These are phyloP conservation scores for Jackrogersella multiformis DNA, from an alignment of 495 filamentous ascomycete species.

Conservation along the genomic window DNA sequence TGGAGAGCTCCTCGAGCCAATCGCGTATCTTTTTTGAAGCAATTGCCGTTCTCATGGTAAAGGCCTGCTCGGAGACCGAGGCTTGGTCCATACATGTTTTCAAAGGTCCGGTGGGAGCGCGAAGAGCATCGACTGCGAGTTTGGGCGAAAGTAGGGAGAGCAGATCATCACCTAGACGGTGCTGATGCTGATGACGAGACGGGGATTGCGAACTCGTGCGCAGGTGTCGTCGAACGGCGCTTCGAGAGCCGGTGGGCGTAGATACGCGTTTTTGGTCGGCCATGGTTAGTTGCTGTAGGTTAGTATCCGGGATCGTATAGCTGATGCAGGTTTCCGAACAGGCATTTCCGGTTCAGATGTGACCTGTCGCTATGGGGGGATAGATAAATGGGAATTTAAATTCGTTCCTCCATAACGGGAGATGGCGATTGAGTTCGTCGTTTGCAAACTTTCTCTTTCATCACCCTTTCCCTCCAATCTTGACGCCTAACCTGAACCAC, in stretches of 20 bases:
- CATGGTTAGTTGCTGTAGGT: slow-evolving; percentile 40
- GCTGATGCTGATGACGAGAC: slow-evolving; percentile 41
- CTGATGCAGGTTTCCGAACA: slow-evolving; percentile 22
- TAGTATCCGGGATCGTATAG: slow-evolving; percentile 38
- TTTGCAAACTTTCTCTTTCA: slow-evolving; percentile 30
- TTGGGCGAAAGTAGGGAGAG: slow-evolving; percentile 55
- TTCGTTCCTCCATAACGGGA: slow-evolving; percentile 39
- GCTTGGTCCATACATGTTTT: slow-evolving; percentile 72
- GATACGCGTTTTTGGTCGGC: slow-evolving; percentile 38
- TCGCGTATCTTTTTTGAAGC: slow-evolving; percentile 76
- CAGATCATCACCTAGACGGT: slow-evolving; percentile 54
- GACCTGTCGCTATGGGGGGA: slow-evolving; percentile 27
- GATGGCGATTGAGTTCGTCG: slow-evolving; percentile 19
- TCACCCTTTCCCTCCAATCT: slow-evolving; percentile 20
- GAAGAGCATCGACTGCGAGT: slow-evolving; percentile 54
- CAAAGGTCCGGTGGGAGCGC: slow-evolving; percentile 63
- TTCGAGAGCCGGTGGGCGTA: slow-evolving; percentile 38
- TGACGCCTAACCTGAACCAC: neutral
- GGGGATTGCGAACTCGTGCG: slow-evolving; percentile 49
- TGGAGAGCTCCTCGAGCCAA: slow-evolving; percentile 80
- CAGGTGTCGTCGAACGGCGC: slow-evolving; percentile 38
- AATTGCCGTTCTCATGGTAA: slow-evolving; percentile 77
- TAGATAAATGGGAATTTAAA: slow-evolving; percentile 14
- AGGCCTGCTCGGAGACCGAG: slow-evolving; percentile 71
- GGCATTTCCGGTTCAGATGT: slow-evolving; percentile 30